Evolutionary conservation across 495 filamentous ascomycete genomes (phyloP), one percentile per base, ranked within the genome.

Genomic region (Massariosphaeria phaeospora): DNA sequence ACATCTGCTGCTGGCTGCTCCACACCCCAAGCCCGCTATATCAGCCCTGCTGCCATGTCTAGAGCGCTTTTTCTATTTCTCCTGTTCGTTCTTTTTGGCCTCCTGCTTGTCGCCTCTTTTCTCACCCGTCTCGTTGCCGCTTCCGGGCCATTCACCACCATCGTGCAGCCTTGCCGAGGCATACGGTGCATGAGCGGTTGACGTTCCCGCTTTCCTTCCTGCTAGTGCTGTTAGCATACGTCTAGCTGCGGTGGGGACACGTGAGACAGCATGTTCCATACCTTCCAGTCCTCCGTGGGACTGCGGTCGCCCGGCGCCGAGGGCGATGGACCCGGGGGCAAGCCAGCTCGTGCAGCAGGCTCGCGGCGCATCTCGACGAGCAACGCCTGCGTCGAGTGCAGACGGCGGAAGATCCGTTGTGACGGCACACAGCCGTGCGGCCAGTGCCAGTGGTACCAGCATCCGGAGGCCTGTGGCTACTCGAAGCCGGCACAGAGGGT

Each of bases 401-500:
- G 63, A 24, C 55, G 63, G 11, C 26, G 63, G 15, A 66, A 66
- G 52, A 66, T 66, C 34, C 63, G 63, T 18, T 66, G 63, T 26
- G 63, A 66, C 49, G 63, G 63, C 41, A 54, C 63, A 0, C 60
- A 66, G 49, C 63, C 63, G 11, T 66, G 63, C 30, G 61, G 63
- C 31, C 63, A 66, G 52, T 66, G 63, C 52, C 64, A 64, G 40
- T 70, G 67, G 67, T 70, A 67, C 43, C 62, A 69, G 61, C 67
- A 69, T 56, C 66, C 68, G 8, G 61, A 65, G 35, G 54, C 59
- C 20, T 71, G 69, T 46, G 48, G 59, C 2, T 69, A 70, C 45
- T 59, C 67, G 21, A 69, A 70, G 52, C 67, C 66, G 18, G 54
- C 66, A 26, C 69, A 66, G 56, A 52, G 67, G 24, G 60, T 68